Conservation (phyloP, 805 yeast species). For the Sporopachydermia lactativora region DNA sequence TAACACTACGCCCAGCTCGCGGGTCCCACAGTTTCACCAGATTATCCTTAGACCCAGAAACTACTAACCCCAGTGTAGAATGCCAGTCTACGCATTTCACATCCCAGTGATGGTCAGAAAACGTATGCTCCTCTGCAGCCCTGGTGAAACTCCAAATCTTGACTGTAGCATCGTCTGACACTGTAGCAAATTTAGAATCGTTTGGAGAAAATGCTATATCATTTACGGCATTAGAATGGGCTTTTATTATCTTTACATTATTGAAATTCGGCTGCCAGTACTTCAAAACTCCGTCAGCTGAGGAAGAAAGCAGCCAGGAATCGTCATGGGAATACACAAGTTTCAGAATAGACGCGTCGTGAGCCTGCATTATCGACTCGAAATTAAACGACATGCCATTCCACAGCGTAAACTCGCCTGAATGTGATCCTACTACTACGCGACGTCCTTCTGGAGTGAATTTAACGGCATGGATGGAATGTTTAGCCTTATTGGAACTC, state of each 20-base stretch:
- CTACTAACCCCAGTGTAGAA: conserved; percentile 71
- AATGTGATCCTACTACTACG: conserved; percentile 74
- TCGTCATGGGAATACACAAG: conserved; percentile 77
- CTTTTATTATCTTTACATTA: conserved; percentile 72
- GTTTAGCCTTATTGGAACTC: conserved; percentile 81
- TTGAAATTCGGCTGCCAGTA: conserved; percentile 98
- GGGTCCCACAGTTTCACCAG: conserved; percentile 95
- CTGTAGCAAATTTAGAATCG: conserved; percentile 84
- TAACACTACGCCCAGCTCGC: conserved; percentile 53
- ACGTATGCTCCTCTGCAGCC: conserved; percentile 70
- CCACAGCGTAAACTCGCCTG: conserved; percentile 96
- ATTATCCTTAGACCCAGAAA: conserved; percentile 92
- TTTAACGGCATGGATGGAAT: conserved; percentile 75
- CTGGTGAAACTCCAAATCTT: conserved; percentile 87
- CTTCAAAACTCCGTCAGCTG: conserved; percentile 81
- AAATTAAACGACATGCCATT: conserved; percentile 90
- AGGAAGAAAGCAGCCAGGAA: conserved; percentile 91
- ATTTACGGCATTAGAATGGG: conserved; percentile 70
- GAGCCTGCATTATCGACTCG: conserved; percentile 98
- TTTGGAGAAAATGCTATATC: conserved; percentile 84
- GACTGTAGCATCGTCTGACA: conserved; percentile 81
- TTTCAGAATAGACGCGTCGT: conserved; percentile 76
- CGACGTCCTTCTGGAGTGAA: conserved; percentile 98
- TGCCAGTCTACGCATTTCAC: conserved; percentile 98
- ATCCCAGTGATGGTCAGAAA: conserved; percentile 97